Percentiles rank a stretch among this genome's conserved stretches.
Conservation (phyloP, 495 filamentous ascomycete genomes). For the Talaromyces adpressus region DNA sequence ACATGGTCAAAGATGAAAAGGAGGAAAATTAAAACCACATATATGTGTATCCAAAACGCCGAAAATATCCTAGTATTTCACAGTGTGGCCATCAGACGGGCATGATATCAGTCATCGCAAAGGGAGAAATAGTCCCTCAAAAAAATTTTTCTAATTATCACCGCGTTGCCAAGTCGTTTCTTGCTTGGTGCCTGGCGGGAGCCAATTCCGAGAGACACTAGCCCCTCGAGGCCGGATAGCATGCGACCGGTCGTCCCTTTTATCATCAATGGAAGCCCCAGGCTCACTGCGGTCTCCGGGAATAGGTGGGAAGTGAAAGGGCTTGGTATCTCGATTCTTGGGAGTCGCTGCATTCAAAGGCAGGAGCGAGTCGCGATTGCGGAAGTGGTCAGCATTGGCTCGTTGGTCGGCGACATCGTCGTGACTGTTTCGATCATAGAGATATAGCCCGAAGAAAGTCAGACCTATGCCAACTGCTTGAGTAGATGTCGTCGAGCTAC, state of each 20-base stretch:
- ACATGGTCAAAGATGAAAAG: not conserved
- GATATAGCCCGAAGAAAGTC: slow-evolving; percentile 87
- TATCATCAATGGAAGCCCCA: slow-evolving; percentile 33
- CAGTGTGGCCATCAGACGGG: not conserved
- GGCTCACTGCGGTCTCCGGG: slow-evolving; percentile 15
- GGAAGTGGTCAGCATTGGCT: slow-evolving; percentile 50
- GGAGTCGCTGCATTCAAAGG: slow-evolving; percentile 48
- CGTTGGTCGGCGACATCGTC: slow-evolving; percentile 73
- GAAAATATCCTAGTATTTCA: not conserved
- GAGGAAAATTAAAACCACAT: not conserved
- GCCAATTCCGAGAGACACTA: slow-evolving; percentile 54
- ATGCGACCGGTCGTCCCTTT: slow-evolving; percentile 53
- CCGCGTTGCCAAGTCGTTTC: slow-evolving; percentile 72
- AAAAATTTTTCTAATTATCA: slow-evolving; percentile 21
- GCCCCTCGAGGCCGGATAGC: slow-evolving; percentile 44
- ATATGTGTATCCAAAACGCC: slow-evolving; percentile 3
- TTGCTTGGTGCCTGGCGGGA: slow-evolving; percentile 68
- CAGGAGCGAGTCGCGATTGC: slow-evolving; percentile 56
- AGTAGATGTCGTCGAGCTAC: slow-evolving; percentile 70
- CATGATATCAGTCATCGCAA: not conserved
- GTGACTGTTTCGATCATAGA: slow-evolving; percentile 90
- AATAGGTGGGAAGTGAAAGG: slow-evolving; percentile 29
- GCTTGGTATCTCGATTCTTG: slow-evolving; percentile 35
- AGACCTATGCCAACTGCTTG: slow-evolving; percentile 81
- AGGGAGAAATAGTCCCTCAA: not conserved